Percentiles rank a stretch among this genome's conserved stretches.
phyloP scores from a whole-genome alignment of 1,139 yeast species.

The Lizanozyma gosingica region DNA sequence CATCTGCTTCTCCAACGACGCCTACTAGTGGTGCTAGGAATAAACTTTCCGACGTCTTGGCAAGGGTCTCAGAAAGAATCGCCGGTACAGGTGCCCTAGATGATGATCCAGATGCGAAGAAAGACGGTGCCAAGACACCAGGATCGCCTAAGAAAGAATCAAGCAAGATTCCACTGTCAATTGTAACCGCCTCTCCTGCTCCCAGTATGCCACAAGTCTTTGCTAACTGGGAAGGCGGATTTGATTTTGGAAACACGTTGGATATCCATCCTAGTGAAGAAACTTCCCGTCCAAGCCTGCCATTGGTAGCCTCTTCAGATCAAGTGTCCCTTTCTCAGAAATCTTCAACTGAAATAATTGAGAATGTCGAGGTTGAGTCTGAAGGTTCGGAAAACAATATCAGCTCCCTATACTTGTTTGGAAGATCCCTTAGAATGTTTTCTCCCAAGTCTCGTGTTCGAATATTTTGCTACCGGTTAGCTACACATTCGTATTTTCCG shows the following conservation, averaged over 20 bases:
- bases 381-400: not conserved
- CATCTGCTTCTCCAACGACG: conserved; percentile 11
- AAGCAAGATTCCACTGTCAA: not conserved
- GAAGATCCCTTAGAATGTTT: conserved; percentile 28
- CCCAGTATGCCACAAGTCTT: not conserved
- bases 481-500: conserved; percentile 18
- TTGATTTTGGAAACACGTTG: not conserved
- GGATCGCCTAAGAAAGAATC: not conserved
- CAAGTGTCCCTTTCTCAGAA: not conserved
- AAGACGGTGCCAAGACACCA: conserved; percentile 1
- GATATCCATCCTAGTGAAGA: not conserved
- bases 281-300: not conserved
- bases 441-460: conserved; percentile 23
- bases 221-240: not conserved
- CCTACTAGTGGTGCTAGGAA: conserved; percentile 1
- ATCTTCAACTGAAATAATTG: not conserved
- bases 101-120: conserved; percentile 8
- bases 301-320: not conserved
- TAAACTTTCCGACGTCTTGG: conserved; percentile 20
- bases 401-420: conserved; percentile 20
- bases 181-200: not conserved
- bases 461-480: conserved; percentile 20
- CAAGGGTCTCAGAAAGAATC: conserved; percentile 33
- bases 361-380: not conserved
- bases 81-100: conserved; percentile 23